Percentiles rank a stretch among this genome's conserved stretches.
phyloP scores from a whole-genome alignment of 1,284 basidiomycete species.

The Moesziomyces sp. region DNA sequence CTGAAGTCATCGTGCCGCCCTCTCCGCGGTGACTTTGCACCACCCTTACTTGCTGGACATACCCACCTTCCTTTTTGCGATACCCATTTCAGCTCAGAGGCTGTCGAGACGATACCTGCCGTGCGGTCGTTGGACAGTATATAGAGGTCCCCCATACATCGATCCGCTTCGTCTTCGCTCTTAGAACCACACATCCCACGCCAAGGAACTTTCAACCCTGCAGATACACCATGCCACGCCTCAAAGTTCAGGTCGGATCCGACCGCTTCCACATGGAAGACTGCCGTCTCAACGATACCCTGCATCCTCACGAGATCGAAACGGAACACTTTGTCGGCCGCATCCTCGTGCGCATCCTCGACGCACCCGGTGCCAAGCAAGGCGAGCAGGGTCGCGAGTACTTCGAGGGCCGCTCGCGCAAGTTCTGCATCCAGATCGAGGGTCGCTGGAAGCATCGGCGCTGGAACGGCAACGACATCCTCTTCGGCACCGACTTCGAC shows the following conservation, averaged over 20 bases:
- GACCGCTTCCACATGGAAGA: slow-evolving; percentile 67
- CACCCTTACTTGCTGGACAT: not conserved
- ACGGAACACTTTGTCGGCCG: slow-evolving; percentile 68
- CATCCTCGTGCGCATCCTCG: slow-evolving; percentile 68
- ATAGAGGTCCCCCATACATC: no score
- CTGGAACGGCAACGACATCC: slow-evolving; percentile 58
- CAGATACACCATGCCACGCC: slow-evolving; percentile 51
- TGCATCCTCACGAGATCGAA: slow-evolving; percentile 68
- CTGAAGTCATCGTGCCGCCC: not conserved
- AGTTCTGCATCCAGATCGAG: slow-evolving; percentile 70
- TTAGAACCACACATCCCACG: not conserved
- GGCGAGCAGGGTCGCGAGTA: slow-evolving; percentile 63
- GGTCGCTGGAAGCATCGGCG: slow-evolving; percentile 68
- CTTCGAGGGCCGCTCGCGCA: slow-evolving; percentile 65
- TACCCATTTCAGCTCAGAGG: slow-evolving; percentile 4
- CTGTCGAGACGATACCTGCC: not conserved
- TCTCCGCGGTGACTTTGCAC: not conserved
- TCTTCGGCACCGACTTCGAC: slow-evolving; percentile 65
- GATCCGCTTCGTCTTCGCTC: no score
- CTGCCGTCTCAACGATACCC: slow-evolving; percentile 67
- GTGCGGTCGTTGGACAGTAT: not conserved
- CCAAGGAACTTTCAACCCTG: not conserved
- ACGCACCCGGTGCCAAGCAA: slow-evolving; percentile 65
- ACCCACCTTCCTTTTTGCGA: slow-evolving; percentile 14
- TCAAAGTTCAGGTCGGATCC: slow-evolving; percentile 67